These are phyloP conservation scores for Naganishia antarctica DNA, from an alignment of 768 basidiomycete species.

Conservation along the genomic window DNA sequence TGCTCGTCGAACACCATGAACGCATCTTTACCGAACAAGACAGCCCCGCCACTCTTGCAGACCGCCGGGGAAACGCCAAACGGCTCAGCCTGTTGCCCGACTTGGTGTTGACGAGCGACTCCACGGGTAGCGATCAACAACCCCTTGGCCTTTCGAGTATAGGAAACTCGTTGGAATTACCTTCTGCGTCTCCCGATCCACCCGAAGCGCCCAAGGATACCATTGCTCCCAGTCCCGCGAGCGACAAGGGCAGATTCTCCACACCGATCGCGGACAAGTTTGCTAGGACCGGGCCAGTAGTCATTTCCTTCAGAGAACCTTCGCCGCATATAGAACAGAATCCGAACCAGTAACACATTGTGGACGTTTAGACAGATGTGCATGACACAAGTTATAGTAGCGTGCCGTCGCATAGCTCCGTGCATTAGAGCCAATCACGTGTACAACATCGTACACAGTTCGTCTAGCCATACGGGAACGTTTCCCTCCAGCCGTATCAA, in stretches of 20 bases:
- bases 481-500: neutral
- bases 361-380: neutral
- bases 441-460: neutral
- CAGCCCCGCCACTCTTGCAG: slow-evolving; percentile 7
- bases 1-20: slow-evolving; percentile 35
- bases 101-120: neutral
- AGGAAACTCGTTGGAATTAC: neutral
- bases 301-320: slow-evolving; percentile 21
- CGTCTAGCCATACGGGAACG: slow-evolving; percentile 8
- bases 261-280: slow-evolving; percentile 30
- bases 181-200: neutral
- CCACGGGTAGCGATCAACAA: neutral
- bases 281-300: slow-evolving; percentile 19
- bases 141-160: neutral
- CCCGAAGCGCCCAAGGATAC: neutral
- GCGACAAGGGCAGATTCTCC: slow-evolving; percentile 8
- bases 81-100: slow-evolving; percentile 15
- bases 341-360: neutral
- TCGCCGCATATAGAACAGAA: neutral
- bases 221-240: neutral
- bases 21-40: slow-evolving; percentile 34
- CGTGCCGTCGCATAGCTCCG: too few relatives aligned
- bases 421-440: neutral
- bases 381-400: neutral
- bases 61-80: slow-evolving; percentile 5